Conservation (phyloP, 257 asterid genomes). For the Jacaranda copaia region DNA sequence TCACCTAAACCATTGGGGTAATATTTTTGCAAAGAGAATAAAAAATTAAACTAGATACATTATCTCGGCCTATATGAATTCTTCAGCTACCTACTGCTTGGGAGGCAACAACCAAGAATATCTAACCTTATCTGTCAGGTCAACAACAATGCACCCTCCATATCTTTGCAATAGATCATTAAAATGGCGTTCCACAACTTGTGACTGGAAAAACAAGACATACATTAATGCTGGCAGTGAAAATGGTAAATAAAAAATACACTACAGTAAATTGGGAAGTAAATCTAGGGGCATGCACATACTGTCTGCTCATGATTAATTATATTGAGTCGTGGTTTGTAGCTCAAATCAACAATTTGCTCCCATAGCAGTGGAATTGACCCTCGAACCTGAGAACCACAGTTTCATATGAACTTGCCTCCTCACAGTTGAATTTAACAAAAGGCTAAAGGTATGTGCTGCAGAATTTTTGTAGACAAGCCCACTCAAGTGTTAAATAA, state of each 20-base stretch:
- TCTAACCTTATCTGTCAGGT: conserved; percentile 87
- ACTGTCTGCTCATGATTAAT: conserved; percentile 85
- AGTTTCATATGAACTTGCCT: conserved; percentile 30
- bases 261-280: conserved; percentile 15
- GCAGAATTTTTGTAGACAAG: conserved; percentile 1
- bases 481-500: conserved; percentile 16
- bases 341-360: conserved; percentile 99
- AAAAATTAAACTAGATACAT: conserved; percentile 17
- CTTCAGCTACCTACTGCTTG: conserved; percentile 31
- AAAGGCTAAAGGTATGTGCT: neutral
- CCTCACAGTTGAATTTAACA: neutral
- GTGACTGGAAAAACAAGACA: conserved; percentile 58
- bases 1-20: neutral
- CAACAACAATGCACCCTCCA: conserved; percentile 83
- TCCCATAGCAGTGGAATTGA: conserved; percentile 98
- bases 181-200: conserved; percentile 90
- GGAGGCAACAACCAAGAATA: conserved; percentile 34
- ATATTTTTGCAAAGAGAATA: conserved; percentile 4
- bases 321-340: conserved; percentile 84
- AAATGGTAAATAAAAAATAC: conserved; percentile 19
- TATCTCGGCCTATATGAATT: conserved; percentile 17
- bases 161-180: conserved; percentile 89
- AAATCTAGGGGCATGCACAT: conserved; percentile 42
- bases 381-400: conserved; percentile 82
- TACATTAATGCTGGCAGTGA: conserved; percentile 25